Base-by-base conservation (phyloP, 208 protist genomes). In the Acanthamoeba culbertsoni region DNA sequence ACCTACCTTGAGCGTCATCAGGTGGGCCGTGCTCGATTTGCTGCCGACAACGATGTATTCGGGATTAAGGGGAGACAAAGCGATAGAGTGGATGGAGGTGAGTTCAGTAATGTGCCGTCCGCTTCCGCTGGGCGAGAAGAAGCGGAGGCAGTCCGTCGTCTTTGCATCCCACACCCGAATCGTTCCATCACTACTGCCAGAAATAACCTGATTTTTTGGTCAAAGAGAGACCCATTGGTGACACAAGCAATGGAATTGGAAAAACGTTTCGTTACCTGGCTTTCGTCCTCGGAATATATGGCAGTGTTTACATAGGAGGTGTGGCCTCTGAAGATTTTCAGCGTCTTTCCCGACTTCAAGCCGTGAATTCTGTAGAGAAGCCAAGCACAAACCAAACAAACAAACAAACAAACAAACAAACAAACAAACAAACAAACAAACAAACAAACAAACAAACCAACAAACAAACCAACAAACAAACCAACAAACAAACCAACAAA, bases 261-360 rank as follows among this genome's bases (percentile, higher is more conserved):
- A 14, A 26, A 1, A 2, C n/a, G 51, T 7, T 2, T 57, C 63
- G 28, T 40, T 71, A 90, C 82, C 7, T 68, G 48, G 62, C 55
- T 92, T 40, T 79, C 88, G 33, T 92, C 88, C 59, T 92, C 88
- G 20, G 62, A 79, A 45, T 79, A 92, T 37, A 92, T 77, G 43
- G 88, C 88, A 26, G 88, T 48, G 43, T 88, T 93, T 20, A 93
- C 91, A 88, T 88, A 93, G 53, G 91, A 93, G 10, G 91, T n/a
- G 31, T 93, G 91, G 42, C 91, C 91, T 63, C 91, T 4, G 75
- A 88, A 93, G 53, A 73, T 88, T 71, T 88, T 93, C 35, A 93
- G 91, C 48, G 91, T 93, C 48, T 93, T 93, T 8, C 91, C 91
- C 35, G 91, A 93, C 53, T 88, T 93, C 40, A 93, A n/a, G 16